Conservation (phyloP, 176 grass and related monocot species). For the Secale cereale region DNA sequence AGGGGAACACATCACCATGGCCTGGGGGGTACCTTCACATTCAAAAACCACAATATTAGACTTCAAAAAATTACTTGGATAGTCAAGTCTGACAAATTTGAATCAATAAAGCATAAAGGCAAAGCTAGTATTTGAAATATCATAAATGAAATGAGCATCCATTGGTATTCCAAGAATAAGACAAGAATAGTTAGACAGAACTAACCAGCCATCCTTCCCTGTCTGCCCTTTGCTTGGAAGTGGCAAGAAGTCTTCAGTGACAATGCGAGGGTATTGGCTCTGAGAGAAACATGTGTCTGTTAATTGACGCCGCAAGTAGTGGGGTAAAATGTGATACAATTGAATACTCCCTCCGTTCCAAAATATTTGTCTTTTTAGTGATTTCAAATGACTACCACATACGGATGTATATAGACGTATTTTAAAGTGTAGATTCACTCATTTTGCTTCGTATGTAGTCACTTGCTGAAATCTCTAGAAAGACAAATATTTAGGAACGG, state of each 20-base stretch:
- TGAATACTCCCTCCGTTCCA: too few species aligned
- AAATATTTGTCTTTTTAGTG: too few species aligned
- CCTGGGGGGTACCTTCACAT: constrained; percentile 93
- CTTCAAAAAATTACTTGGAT: constrained; percentile 2
- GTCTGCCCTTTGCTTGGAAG: constrained; percentile 79
- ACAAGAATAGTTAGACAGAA: constrained; percentile 3
- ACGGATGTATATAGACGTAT: too few species aligned
- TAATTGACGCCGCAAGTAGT: background rate
- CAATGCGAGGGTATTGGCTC: constrained; percentile 92
- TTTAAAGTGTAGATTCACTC: too few species aligned
- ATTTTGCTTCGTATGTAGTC: too few species aligned
- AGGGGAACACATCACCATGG: constrained; percentile 94
- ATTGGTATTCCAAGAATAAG: background rate
- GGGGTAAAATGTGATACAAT: constrained; percentile 1
- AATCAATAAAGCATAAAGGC: background rate
- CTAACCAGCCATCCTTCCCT: constrained; percentile 93
- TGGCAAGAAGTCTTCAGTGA: constrained; percentile 78
- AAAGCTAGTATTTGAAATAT: background rate
- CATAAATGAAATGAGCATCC: background rate
- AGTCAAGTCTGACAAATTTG: background rate
- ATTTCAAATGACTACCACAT: too few species aligned
- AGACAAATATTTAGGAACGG: too few species aligned
- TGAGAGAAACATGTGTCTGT: constrained; percentile 32
- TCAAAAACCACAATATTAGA: background rate
- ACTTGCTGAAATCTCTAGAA: too few species aligned